These are phyloP conservation scores for Phoma sp. DNA, from an alignment of 2,329 filamentous ascomycete species.

Conservation along the genomic window DNA sequence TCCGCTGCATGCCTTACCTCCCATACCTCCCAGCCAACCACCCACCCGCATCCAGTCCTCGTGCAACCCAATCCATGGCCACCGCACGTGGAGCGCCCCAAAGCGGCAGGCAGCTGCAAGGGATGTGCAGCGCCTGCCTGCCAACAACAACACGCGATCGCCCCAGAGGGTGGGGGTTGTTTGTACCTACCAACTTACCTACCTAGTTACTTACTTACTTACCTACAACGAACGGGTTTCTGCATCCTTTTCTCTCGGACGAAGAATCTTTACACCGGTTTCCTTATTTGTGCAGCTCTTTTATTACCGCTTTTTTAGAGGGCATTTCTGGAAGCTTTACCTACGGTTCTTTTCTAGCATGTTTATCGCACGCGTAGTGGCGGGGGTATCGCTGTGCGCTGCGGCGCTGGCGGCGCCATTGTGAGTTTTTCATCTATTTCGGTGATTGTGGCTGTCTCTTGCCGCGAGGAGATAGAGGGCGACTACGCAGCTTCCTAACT, in stretches of 20 bases:
- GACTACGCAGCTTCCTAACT: neutral
- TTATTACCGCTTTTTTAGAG: neutral
- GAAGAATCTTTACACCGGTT: no score
- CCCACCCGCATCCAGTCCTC: no score
- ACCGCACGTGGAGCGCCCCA: neutral
- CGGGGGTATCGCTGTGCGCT: conserved; percentile 31
- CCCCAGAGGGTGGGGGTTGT: no score
- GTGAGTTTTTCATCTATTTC: conserved; percentile 31
- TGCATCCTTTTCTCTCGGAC: no score
- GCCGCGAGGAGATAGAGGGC: neutral
- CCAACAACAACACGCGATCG: no score
- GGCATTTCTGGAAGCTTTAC: neutral
- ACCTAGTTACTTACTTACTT: no score
- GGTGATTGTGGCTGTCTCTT: neutral
- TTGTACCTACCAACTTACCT: no score
- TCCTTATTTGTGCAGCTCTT: neutral
- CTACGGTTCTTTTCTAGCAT: conserved; percentile 28
- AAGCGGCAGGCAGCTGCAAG: conserved; percentile 1
- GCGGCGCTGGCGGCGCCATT: conserved; percentile 35
- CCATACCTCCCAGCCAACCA: conserved; percentile 1
- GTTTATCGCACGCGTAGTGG: conserved; percentile 32
- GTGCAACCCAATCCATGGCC: no score
- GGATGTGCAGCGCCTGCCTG: no score
- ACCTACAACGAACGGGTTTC: no score
- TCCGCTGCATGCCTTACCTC: conserved; percentile 7